Evolutionary conservation across 495 filamentous ascomycete genomes (phyloP).

Genomic region (Aspergillus cavernicola): DNA sequence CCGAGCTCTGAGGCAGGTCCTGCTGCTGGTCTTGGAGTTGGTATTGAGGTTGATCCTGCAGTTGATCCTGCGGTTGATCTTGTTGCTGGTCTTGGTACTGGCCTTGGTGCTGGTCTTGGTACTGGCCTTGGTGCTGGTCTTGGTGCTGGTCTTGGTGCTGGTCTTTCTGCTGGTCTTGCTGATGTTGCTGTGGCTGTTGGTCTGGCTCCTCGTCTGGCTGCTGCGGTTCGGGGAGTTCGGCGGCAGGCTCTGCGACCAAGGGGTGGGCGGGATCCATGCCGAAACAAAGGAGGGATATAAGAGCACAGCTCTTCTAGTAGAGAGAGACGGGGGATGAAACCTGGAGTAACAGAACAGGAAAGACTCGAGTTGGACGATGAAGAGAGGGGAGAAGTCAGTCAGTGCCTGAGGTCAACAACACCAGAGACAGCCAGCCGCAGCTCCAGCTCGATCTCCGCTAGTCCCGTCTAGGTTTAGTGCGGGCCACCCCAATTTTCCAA

Average conservation of each 20-base stretch:
- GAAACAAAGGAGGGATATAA: neutral
- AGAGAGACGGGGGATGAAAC: neutral
- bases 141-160: conserved; percentile 19
- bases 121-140: conserved; percentile 21
- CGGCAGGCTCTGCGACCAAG: neutral
- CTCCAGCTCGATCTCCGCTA: conserved; percentile 35
- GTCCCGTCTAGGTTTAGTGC: conserved; percentile 39
- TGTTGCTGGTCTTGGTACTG: neutral
- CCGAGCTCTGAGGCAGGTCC: conserved; percentile 22
- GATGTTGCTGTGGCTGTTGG: neutral
- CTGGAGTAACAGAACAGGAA: neutral
- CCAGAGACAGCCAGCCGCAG: conserved; percentile 15
- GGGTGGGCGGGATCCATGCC: conserved; percentile 2
- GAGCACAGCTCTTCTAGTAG: conserved; percentile 6
- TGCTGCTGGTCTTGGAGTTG: conserved; percentile 18
- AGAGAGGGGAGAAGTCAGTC: neutral
- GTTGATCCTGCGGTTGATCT: neutral
- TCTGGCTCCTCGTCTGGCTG: neutral
- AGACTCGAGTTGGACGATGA: conserved; percentile 12
- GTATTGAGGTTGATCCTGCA: too few relatives aligned
- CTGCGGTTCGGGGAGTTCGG: conserved; percentile 1
- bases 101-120: too few relatives aligned
- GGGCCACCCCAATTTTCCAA: conserved; percentile 16
- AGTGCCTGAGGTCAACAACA: conserved; percentile 13
- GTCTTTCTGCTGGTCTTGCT: neutral